phyloP scores from a whole-genome alignment of 1,284 basidiomycete genomes.

The Apiotrichum porosum region DNA sequence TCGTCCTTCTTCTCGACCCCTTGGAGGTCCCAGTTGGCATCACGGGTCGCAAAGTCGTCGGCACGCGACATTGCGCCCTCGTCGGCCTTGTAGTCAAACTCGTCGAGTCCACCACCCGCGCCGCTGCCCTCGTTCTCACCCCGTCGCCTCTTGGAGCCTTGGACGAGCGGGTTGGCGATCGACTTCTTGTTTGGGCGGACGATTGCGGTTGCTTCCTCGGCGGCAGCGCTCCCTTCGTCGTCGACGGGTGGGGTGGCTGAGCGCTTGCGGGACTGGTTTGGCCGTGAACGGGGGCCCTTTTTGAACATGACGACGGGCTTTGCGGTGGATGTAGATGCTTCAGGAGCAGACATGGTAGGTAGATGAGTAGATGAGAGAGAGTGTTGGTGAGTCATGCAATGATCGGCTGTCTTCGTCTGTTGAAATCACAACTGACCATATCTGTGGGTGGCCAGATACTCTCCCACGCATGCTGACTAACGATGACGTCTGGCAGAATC shows the following conservation, averaged over 20 bases:
- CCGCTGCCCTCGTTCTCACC: conserved; percentile 57
- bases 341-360: conserved; percentile 24
- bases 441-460: too few species aligned
- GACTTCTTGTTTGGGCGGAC: conserved; percentile 67
- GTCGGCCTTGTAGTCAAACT: conserved; percentile 54
- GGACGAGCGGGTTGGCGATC: conserved; percentile 65
- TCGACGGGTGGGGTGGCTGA: conserved; percentile 58
- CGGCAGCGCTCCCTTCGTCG: conserved; percentile 19
- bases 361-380: conserved; percentile 1
- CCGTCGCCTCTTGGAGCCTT: conserved; percentile 72
- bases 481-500: too few species aligned
- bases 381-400: background rate
- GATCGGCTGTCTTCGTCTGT: too few species aligned
- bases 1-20: conserved; percentile 10
- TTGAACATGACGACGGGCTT: conserved; percentile 72
- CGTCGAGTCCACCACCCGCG: conserved; percentile 57
- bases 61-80: conserved; percentile 29
- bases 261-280: conserved; percentile 60
- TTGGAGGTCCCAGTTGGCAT: conserved; percentile 51
- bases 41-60: conserved; percentile 47
- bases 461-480: too few species aligned
- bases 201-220: conserved; percentile 48
- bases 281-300: conserved; percentile 70
- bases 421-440: too few species aligned
- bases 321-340: conserved; percentile 9